A percentile compares a stretch with the other conserved stretches of the same genome.
phyloP scores from a whole-genome alignment of 768 basidiomycete genomes.

The Russula vinacea region DNA sequence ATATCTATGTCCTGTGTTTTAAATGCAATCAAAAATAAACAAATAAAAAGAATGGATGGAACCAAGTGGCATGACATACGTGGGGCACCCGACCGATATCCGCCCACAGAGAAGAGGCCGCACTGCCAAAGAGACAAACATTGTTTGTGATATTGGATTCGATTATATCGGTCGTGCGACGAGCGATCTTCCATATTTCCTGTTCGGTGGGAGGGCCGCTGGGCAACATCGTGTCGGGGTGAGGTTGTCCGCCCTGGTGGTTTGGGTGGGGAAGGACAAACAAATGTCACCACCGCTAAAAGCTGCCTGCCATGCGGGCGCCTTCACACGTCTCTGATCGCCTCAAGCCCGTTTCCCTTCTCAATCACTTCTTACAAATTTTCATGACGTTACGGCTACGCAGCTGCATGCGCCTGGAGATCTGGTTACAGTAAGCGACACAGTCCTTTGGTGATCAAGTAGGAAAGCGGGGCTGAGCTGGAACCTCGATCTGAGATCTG shows the following conservation, averaged over 20 bases:
- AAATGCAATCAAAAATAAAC: not conserved
- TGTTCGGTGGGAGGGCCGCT: slow-evolving; percentile 5
- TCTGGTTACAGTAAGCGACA: too few species aligned
- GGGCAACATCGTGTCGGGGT: not conserved
- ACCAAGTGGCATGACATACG: not conserved
- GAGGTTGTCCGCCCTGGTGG: not conserved
- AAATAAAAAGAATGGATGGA: not conserved
- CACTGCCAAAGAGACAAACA: slow-evolving; percentile 22
- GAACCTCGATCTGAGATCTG: too few species aligned
- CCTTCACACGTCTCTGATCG: too few species aligned
- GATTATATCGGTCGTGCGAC: slow-evolving; percentile 18
- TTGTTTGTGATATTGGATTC: not conserved
- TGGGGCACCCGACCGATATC: slow-evolving; percentile 12
- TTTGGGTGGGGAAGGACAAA: not conserved
- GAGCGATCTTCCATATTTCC: slow-evolving; percentile 20
- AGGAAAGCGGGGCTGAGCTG: too few species aligned
- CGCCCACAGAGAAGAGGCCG: slow-evolving; percentile 11
- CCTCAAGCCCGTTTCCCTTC: too few species aligned
- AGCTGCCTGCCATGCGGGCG: too few species aligned
- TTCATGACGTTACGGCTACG: too few species aligned
- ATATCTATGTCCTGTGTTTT: slow-evolving; percentile 14
- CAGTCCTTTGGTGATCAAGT: too few species aligned
- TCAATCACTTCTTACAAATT: too few species aligned
- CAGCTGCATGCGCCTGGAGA: too few species aligned
- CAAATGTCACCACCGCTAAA: too few species aligned